Percentiles rank a stretch among this genome's conserved stretches.
Evolutionary conservation across 140 eudicot species (phyloP).

Genomic region (Stevia rebaudiana): DNA sequence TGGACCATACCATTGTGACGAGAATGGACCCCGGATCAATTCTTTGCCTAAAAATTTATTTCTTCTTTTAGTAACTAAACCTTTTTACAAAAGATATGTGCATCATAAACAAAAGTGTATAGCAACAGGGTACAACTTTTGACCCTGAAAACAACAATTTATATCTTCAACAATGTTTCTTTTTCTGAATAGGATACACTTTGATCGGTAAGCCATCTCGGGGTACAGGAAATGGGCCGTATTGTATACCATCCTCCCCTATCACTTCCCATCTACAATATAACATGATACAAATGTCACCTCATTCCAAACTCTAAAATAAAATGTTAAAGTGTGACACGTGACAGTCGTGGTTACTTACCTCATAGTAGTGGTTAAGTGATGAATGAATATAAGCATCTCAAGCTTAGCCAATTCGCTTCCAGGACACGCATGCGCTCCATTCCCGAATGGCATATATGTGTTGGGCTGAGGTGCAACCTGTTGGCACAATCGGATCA

Average conservation of each 20-base stretch:
- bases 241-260: slow-evolving; percentile 64
- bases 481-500: slow-evolving; percentile 29
- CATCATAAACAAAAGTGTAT: slow-evolving; percentile 15
- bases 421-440: slow-evolving; percentile 87
- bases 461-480: slow-evolving; percentile 73
- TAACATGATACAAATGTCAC: neutral
- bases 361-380: slow-evolving; percentile 66
- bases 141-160: slow-evolving; percentile 18
- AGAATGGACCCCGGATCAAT: slow-evolving; percentile 17
- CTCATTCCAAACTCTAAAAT: neutral
- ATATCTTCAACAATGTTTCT: slow-evolving; percentile 8
- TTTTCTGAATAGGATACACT: slow-evolving; percentile 9
- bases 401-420: slow-evolving; percentile 85
- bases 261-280: slow-evolving; percentile 57
- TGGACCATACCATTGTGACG: slow-evolving; percentile 20
- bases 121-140: slow-evolving; percentile 11
- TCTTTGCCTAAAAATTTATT: neutral
- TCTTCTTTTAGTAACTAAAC: slow-evolving; percentile 9
- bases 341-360: neutral
- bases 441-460: slow-evolving; percentile 89
- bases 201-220: slow-evolving; percentile 55
- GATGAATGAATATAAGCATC: slow-evolving; percentile 71
- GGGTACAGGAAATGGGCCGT: slow-evolving; percentile 77
- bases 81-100: slow-evolving; percentile 24
- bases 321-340: slow-evolving; percentile 1